Evolutionary conservation across 345 rosid species (phyloP).

Genomic region (Mangifera indica): DNA sequence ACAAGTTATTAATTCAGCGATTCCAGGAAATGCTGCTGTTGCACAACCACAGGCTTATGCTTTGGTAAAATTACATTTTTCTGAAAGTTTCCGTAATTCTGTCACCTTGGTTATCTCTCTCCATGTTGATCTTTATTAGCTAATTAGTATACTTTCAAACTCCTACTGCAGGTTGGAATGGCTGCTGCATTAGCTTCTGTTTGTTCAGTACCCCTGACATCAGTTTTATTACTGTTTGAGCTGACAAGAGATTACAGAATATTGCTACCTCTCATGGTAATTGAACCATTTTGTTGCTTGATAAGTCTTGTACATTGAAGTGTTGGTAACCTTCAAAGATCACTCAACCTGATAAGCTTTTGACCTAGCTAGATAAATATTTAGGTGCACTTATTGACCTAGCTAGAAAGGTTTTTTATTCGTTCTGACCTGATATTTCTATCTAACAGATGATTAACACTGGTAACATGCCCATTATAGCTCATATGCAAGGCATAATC

Average conservation of each 20-base stretch:
- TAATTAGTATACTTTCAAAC: slow-evolving; percentile 22
- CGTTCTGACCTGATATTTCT: not conserved
- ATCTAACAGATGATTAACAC: not conserved
- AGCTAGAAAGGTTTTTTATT: slow-evolving; percentile 3
- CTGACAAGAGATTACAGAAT: slow-evolving; percentile 96
- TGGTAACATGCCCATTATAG: too few relatives aligned
- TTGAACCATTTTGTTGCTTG: slow-evolving; percentile 20
- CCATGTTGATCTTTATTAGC: not conserved
- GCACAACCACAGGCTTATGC: slow-evolving; percentile 99
- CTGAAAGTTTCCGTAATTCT: too few relatives aligned
- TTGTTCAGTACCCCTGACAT: slow-evolving; percentile 97
- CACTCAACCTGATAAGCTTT: not conserved
- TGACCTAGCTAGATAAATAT: not conserved
- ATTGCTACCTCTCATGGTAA: slow-evolving; percentile 97
- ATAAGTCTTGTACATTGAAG: slow-evolving; percentile 4
- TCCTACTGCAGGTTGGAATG: slow-evolving; percentile 85
- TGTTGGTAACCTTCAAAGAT: not conserved
- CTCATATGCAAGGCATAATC: too few relatives aligned
- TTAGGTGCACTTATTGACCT: slow-evolving; percentile 2
- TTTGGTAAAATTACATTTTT: slow-evolving; percentile 48
- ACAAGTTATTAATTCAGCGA: slow-evolving; percentile 77
- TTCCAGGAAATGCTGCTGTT: slow-evolving; percentile 96
- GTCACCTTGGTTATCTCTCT: not conserved
- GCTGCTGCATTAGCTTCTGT: slow-evolving; percentile 98
- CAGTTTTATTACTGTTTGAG: slow-evolving; percentile 87